These are phyloP conservation scores for Ceratocystis lukuohia DNA, from an alignment of 2,329 filamentous ascomycete species.

Conservation along the genomic window DNA sequence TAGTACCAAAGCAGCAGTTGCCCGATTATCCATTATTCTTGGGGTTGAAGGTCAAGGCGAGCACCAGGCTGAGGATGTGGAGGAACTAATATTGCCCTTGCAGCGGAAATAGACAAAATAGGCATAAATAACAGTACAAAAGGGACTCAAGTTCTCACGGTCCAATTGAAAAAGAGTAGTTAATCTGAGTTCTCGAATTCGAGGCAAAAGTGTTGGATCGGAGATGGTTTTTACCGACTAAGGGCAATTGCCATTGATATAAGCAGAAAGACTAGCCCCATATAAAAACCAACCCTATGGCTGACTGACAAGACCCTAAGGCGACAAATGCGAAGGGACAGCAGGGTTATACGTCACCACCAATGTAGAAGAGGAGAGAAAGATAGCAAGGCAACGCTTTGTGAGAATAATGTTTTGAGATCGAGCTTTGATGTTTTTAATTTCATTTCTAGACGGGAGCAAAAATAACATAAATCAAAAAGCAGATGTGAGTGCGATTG, in stretches of 20 bases:
- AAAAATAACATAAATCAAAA: no score
- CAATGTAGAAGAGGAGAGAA: no score
- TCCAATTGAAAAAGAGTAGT: slow-evolving; percentile 19
- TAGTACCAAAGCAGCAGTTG: background rate
- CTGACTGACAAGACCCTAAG: background rate
- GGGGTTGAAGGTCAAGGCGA: background rate
- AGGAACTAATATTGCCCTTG: background rate
- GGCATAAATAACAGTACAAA: slow-evolving; percentile 16
- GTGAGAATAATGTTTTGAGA: no score
- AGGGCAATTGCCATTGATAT: background rate
- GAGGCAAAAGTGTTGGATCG: background rate
- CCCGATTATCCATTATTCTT: background rate
- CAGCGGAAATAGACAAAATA: slow-evolving; percentile 18
- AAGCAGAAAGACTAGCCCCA: background rate
- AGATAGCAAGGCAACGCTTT: no score
- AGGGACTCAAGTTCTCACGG: slow-evolving; percentile 16
- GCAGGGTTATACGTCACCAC: no score
- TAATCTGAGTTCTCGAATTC: background rate
- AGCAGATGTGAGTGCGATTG: no score
- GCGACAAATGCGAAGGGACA: no score
- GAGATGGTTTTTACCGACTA: background rate
- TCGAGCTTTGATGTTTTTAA: no score
- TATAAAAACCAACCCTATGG: background rate
- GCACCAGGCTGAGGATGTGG: background rate
- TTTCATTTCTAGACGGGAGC: no score